Base-by-base conservation (phyloP, 164 flowering plant genomes). In the Magnolia changhungtana region DNA sequence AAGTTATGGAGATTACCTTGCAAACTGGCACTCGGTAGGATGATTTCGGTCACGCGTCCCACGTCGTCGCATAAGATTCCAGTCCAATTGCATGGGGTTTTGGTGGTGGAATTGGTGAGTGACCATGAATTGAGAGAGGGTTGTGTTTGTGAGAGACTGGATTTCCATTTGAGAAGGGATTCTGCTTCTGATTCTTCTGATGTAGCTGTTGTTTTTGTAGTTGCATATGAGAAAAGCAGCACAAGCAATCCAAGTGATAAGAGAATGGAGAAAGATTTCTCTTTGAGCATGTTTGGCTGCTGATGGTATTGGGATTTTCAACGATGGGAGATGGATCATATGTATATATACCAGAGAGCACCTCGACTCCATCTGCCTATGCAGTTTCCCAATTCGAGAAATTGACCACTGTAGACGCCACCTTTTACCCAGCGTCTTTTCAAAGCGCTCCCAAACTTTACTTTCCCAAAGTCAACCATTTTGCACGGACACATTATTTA, bases 31-130 rank as follows among this genome's bases (percentile, higher is more conserved):
- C 49, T 7, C 8, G 79, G 27, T 4, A 82, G 78, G 72, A 67
- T 73, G n/a, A 80, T 63, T 20, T 18, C 37, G 9, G 19, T 49
- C 1, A 78, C 73, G 8, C 65, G 75, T 69, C 79, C 77, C 2
- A 63, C 74, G 6, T 19, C 50, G 55, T 77, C 61, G 70, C 84
- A 79, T 3, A 66, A 14, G 1, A 82, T 67, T 59, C 81, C 84
- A 66, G 0, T 55, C 84, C 84, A 82, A 7, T 24, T 75, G 71
- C 77, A 73, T 29, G 75, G 75, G 29, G n/a, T 68, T 20, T 8
- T 49, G 50, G 31, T 68, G 49, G 50, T 29, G 4, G 13, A 24
- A 68, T 37, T 68, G 58, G 59, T n/a, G 72, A 70, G 58, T 49
- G 55, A 70, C 72, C 72, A 70, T 50, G 72, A 50, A 70, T 50